Conservation (phyloP, 129 eudicot species). For the Smallanthus sonchifolius region DNA sequence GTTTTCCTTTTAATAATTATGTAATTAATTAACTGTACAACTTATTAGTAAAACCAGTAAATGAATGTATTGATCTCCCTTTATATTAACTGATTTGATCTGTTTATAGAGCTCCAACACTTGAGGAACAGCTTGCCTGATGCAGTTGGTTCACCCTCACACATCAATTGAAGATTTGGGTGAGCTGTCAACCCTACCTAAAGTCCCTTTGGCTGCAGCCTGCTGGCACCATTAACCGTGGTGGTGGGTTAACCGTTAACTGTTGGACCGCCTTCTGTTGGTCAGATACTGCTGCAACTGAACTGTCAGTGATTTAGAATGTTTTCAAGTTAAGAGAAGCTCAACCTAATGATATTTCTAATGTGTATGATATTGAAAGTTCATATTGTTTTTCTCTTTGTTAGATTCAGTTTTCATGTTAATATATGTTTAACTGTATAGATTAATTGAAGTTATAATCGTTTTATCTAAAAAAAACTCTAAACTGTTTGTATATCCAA, state of each 20-base stretch:
- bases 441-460: neutral
- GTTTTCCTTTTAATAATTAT: neutral
- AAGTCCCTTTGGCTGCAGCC: too few species aligned
- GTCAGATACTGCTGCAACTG: slow-evolving; percentile 78
- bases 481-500: neutral
- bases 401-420: neutral
- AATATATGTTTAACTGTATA: neutral
- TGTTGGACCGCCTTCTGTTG: slow-evolving; percentile 92
- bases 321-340: slow-evolving; percentile 85
- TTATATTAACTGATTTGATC: too few species aligned
- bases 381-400: neutral
- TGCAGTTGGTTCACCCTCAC: slow-evolving; percentile 48
- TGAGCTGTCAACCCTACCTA: slow-evolving; percentile 77
- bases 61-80: too few species aligned
- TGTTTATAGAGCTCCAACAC: too few species aligned
- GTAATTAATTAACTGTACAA: too few species aligned
- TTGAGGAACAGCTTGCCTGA: neutral
- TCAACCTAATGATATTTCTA: slow-evolving; percentile 58
- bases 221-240: slow-evolving; percentile 90
- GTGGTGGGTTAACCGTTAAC: slow-evolving; percentile 76
- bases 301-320: slow-evolving; percentile 70
- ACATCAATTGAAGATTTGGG: slow-evolving; percentile 85
- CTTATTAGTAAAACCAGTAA: too few species aligned
- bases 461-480: neutral
- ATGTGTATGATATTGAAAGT: slow-evolving; percentile 27